These are phyloP conservation scores for Yarrowia deformans DNA, from an alignment of 805 yeast genomes.

Conservation along the genomic window DNA sequence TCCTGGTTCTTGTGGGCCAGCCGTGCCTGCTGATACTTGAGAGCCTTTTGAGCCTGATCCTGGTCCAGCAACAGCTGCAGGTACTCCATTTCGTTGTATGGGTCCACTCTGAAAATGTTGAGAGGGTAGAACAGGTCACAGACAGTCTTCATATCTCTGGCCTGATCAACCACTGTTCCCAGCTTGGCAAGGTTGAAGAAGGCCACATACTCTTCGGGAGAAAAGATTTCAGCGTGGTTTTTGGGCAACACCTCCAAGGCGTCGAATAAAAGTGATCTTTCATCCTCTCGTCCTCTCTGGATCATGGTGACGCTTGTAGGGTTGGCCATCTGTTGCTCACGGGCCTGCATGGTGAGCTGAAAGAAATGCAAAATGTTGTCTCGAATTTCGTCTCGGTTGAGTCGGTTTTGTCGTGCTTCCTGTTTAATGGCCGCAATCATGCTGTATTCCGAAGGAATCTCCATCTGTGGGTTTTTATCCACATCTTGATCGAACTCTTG, in stretches of 20 bases:
- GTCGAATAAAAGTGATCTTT: conserved; percentile 7
- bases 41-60: conserved; percentile 4
- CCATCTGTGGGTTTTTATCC: background rate
- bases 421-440: conserved; percentile 3
- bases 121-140: conserved; percentile 27
- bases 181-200: conserved; percentile 30
- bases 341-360: conserved; percentile 8
- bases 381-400: conserved; percentile 14
- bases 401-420: conserved; percentile 19
- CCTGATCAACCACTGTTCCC: conserved; percentile 11
- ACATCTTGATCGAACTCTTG: background rate
- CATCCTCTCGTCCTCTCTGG: conserved; percentile 9
- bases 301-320: background rate
- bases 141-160: conserved; percentile 22
- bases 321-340: background rate
- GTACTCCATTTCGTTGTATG: conserved; percentile 38
- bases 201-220: conserved; percentile 37
- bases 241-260: conserved; percentile 24
- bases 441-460: conserved; percentile 22
- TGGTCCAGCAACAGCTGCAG: conserved; percentile 29
- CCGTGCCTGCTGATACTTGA: conserved; percentile 9
- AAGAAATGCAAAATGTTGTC: conserved; percentile 23
- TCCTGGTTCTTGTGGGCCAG: conserved; percentile 13
- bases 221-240: background rate
- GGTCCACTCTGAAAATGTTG: conserved; percentile 15